Conservation (phyloP, 768 basidiomycete species). For the Fibroporia radiculosa region DNA sequence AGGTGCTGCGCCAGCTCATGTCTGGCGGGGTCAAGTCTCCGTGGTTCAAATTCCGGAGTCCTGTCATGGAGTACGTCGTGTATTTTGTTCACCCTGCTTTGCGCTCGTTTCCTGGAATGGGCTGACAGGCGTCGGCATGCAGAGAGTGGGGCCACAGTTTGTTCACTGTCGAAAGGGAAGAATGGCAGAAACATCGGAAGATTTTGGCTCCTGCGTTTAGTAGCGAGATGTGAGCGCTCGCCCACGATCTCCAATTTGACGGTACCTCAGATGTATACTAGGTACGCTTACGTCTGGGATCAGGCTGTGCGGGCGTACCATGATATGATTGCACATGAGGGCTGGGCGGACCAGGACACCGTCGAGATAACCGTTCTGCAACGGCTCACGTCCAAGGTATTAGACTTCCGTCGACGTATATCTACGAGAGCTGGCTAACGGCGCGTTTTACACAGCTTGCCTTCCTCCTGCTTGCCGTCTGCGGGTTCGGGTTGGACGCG, state of each 20-base stretch:
- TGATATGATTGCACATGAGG: slow-evolving; percentile 11
- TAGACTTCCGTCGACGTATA: too few species aligned
- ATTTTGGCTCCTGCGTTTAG: slow-evolving; percentile 20
- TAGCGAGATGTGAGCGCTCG: slow-evolving; percentile 3
- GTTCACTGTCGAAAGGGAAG: slow-evolving; percentile 9
- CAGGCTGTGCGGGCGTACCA: slow-evolving; percentile 13
- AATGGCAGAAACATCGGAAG: slow-evolving; percentile 15
- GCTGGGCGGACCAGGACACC: slow-evolving; percentile 6
- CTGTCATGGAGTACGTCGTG: slow-evolving; percentile 1
- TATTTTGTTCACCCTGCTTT: too few species aligned
- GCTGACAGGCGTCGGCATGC: too few species aligned
- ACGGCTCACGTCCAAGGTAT: slow-evolving; percentile 11
- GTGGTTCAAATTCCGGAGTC: slow-evolving; percentile 12
- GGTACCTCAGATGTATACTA: too few species aligned
- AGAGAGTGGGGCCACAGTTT: slow-evolving; percentile 13
- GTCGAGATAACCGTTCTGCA: slow-evolving; percentile 9
- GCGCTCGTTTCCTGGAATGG: too few species aligned
- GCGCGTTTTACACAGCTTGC: slow-evolving; percentile 5
- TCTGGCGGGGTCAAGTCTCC: slow-evolving; percentile 7
- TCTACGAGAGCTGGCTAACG: too few species aligned
- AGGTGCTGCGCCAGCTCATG: slow-evolving; percentile 12
- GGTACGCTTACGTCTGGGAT: slow-evolving; percentile 17
- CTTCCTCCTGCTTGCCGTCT: slow-evolving; percentile 13
- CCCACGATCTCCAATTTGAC: too few species aligned
- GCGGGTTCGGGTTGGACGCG: slow-evolving; percentile 13